Evolutionary conservation across 1,139 yeast species (phyloP), one percentile per base, ranked within the genome.

Genomic region (Komagataea norvegica): DNA sequence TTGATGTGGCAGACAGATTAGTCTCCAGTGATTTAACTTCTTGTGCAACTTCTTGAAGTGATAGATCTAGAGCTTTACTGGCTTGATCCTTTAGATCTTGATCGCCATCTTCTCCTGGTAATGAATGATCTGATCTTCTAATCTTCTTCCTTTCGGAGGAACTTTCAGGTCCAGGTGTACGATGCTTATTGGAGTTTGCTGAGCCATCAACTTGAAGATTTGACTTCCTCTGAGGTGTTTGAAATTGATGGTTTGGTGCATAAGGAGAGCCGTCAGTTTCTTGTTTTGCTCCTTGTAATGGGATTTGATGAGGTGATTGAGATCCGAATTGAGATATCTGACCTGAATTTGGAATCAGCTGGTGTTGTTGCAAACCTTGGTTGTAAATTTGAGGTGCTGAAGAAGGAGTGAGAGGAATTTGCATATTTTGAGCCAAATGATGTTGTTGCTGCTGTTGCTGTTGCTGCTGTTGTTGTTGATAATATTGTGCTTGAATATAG

Each of bases 11-110:
- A 7, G 42, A 36, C 15, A 37, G 41, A 18, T 37, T 39, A 7
- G 49, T 55, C 33, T 78, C 84, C 27, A 73, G 61, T 23, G 59
- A 58, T 38, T 72, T 70, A 18, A 78, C 70, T 19, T 65, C 60
- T 7, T 61, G 54, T 0, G 81, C 84, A 29, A 79, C 60, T 26
- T 74, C 77, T 8, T 67, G 65, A 16, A 78, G 56, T 1, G 82
- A 70, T 4, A 63, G 52, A 16, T 63, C 62, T 11, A 67, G 49
- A 8, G 70, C 65, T 38, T 64, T 61, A 29, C 62, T 57, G 3
- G 84, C 83, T 34, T 72, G 53, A 32, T 62, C 65, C 46, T 70
- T 69, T 41, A 79, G 60, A 42, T 76, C 79, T 13, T 54, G 45
- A 42, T 72, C 77, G 23, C 67, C 65, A 16, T 65, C 68, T 38